These are phyloP conservation scores for Podospora tetraspora DNA, from an alignment of 495 filamentous ascomycete species.

Conservation along the genomic window DNA sequence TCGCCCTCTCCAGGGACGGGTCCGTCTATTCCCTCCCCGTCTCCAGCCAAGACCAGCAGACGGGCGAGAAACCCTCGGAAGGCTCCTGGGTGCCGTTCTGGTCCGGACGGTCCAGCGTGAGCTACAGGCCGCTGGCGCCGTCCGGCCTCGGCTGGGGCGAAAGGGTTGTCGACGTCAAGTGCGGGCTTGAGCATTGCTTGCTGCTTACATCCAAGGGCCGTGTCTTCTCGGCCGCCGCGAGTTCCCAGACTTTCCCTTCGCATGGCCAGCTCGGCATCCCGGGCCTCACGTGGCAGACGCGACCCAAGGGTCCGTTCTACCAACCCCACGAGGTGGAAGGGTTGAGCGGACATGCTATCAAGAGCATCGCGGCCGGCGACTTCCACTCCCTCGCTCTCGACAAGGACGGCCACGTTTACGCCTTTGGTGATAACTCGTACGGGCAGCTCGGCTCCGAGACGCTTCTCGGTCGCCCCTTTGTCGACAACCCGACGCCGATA, in stretches of 20 bases:
- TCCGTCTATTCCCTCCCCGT: constrained; percentile 81
- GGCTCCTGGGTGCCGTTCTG: constrained; percentile 75
- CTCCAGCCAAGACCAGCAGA: constrained; percentile 61
- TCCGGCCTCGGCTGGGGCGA: constrained; percentile 64
- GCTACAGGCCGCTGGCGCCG: constrained; percentile 67
- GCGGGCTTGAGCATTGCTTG: constrained; percentile 78
- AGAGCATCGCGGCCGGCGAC: constrained; percentile 75
- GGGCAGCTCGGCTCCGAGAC: constrained; percentile 81
- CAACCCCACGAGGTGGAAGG: constrained; percentile 59
- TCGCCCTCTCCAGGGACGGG: constrained; percentile 73
- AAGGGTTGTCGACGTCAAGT: constrained; percentile 63
- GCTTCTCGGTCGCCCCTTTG: constrained; percentile 51
- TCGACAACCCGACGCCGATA: constrained; percentile 65
- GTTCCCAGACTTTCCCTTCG: constrained; percentile 69
- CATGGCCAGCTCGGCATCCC: constrained; percentile 83
- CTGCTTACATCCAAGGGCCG: constrained; percentile 81
- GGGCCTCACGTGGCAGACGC: constrained; percentile 70
- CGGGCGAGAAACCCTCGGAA: constrained; percentile 54
- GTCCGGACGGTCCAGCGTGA: constrained; percentile 48
- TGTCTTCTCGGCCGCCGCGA: constrained; percentile 77
- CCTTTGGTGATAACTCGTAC: constrained; percentile 83
- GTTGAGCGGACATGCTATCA: constrained; percentile 54
- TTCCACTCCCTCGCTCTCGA: constrained; percentile 78
- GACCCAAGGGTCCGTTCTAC: constrained; percentile 74
- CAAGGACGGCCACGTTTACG: constrained; percentile 68